These are phyloP conservation scores for Hypsizygus marmoreus DNA, from an alignment of 768 basidiomycete genomes.

Conservation along the genomic window DNA sequence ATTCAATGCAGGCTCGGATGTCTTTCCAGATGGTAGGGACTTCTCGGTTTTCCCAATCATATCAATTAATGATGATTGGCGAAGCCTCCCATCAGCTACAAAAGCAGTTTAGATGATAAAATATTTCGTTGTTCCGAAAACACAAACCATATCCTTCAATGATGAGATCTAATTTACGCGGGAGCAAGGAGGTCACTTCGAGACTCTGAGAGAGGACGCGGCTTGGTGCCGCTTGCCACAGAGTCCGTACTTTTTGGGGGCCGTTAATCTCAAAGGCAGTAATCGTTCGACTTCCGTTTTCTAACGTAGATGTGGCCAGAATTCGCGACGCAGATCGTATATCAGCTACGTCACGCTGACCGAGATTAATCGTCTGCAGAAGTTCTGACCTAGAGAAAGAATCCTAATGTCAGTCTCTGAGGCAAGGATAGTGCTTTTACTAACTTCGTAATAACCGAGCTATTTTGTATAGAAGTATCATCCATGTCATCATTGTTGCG, in stretches of 20 bases:
- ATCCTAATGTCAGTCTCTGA: neutral
- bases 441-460: slow-evolving; percentile 12
- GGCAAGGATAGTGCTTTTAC: neutral
- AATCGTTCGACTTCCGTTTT: slow-evolving; percentile 14
- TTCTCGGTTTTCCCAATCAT: slow-evolving; percentile 31
- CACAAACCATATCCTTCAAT: slow-evolving; percentile 66
- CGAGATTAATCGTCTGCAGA: slow-evolving; percentile 18
- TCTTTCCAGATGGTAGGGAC: slow-evolving; percentile 28
- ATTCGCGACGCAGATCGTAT: slow-evolving; percentile 23
- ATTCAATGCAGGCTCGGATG: slow-evolving; percentile 48
- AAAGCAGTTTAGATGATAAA: slow-evolving; percentile 6
- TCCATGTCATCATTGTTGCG: slow-evolving; percentile 33
- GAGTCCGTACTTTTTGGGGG: slow-evolving; percentile 7
- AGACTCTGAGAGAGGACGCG: neutral
- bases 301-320: slow-evolving; percentile 14
- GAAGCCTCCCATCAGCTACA: slow-evolving; percentile 55
- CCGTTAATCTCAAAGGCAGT: slow-evolving; percentile 7
- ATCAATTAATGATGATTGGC: slow-evolving; percentile 45
- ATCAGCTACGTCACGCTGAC: slow-evolving; percentile 20
- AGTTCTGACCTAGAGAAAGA: slow-evolving; percentile 11
- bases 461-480: neutral
- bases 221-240: slow-evolving; percentile 28
- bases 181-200: slow-evolving; percentile 44
- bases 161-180: slow-evolving; percentile 58
- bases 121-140: neutral